Conservation (phyloP, 2,329 filamentous ascomycete species). For the Canariomyces notabilis region DNA sequence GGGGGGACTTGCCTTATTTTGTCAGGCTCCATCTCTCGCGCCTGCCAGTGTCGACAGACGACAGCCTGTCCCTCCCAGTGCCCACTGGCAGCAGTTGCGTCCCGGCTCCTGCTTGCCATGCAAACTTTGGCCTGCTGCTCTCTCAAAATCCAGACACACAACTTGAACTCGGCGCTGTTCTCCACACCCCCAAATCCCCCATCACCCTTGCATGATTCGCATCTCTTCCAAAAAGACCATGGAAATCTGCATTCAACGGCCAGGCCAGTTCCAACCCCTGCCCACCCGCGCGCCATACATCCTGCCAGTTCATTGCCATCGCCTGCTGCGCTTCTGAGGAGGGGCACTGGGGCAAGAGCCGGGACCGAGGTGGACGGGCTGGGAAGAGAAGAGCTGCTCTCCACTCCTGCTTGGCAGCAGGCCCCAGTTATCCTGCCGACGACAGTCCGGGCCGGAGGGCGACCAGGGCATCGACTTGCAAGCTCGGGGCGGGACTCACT, state of each 20-base stretch:
- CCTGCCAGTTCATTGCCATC: conserved; percentile 9
- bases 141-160: conserved; percentile 14
- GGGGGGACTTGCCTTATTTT: too few species aligned
- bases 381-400: neutral
- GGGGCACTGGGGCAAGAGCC: neutral
- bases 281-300: conserved; percentile 15
- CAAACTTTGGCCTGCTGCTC: too few species aligned
- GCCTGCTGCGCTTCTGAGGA: conserved; percentile 8
- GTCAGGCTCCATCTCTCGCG: neutral
- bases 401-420: conserved; percentile 3
- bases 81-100: neutral
- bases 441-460: neutral
- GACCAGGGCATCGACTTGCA: neutral
- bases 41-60: neutral
- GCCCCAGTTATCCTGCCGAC: neutral
- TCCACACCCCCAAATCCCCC: conserved; percentile 17
- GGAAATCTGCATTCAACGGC: conserved; percentile 28
- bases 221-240: conserved; percentile 21
- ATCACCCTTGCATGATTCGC: conserved; percentile 26
- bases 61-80: too few species aligned
- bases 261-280: conserved; percentile 21
- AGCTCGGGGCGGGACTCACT: conserved; percentile 3
- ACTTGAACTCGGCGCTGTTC: conserved; percentile 11
- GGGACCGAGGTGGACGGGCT: neutral
- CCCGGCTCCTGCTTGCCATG: too few species aligned